A percentile compares a stretch with the other conserved stretches of the same genome.
phyloP scores from a whole-genome alignment of 441 rosid genomes.

The Gossypium lobatum region DNA sequence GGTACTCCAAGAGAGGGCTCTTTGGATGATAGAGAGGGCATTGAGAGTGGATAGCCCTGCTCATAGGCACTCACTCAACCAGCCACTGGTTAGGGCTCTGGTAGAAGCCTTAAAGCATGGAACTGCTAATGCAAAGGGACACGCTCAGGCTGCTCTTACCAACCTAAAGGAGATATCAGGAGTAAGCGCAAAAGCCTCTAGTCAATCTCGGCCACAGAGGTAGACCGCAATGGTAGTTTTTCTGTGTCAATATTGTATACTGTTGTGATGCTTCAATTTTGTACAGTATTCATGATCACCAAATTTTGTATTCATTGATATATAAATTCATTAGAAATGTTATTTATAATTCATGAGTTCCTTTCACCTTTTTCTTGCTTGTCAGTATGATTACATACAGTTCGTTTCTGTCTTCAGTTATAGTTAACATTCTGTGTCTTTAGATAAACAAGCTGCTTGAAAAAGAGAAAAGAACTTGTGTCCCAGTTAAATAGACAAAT shows the following conservation, averaged over 20 bases:
- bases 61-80: conserved; percentile 23
- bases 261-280: neutral
- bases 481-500: too few species aligned
- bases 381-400: too few species aligned
- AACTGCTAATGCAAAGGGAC: conserved; percentile 25
- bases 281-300: conserved; percentile 8
- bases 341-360: too few species aligned
- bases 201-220: conserved; percentile 19
- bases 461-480: too few species aligned
- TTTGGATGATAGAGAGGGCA: conserved; percentile 33
- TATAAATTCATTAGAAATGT: neutral
- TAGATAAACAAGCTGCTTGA: too few species aligned
- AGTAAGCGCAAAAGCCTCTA: conserved; percentile 15
- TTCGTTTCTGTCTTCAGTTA: too few species aligned
- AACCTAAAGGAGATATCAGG: conserved; percentile 36
- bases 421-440: too few species aligned
- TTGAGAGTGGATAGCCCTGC: conserved; percentile 31
- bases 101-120: conserved; percentile 32
- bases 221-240: conserved; percentile 2
- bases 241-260: conserved; percentile 2
- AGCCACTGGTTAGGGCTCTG: conserved; percentile 24
- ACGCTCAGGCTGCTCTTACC: conserved; percentile 36
- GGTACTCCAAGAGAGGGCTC: conserved; percentile 29
- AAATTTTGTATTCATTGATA: conserved; percentile 3
- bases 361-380: too few species aligned